Percentiles rank a stretch among this genome's conserved stretches.
phyloP scores from a whole-genome alignment of 352 stramenopile species.

The Elongisporangium prolatum region DNA sequence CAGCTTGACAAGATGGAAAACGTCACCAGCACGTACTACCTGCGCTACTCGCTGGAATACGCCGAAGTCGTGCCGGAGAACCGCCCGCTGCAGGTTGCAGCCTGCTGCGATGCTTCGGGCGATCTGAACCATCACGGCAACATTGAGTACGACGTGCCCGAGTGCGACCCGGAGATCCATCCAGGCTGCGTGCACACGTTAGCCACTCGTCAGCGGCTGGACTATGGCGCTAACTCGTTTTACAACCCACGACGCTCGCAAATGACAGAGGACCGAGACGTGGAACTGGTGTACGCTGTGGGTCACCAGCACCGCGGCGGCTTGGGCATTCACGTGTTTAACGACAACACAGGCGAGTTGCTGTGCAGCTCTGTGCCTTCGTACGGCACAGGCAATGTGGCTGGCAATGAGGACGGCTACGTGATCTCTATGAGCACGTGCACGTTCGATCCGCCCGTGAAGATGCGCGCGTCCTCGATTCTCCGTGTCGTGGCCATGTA shows the following conservation, averaged over 20 bases:
- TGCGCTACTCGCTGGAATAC: conserved; percentile 81
- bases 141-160: conserved; percentile 74
- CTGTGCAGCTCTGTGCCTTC: conserved; percentile 60
- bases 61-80: conserved; percentile 46
- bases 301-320: conserved; percentile 74
- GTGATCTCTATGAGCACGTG: conserved; percentile 70
- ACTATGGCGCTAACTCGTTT: conserved; percentile 25
- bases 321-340: conserved; percentile 68
- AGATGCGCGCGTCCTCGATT: conserved; percentile 64
- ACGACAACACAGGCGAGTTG: conserved; percentile 60
- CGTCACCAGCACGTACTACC: conserved; percentile 44
- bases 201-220: conserved; percentile 56
- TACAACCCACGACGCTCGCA: conserved; percentile 18
- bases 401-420: conserved; percentile 71
- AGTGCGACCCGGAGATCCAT: conserved; percentile 56
- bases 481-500: conserved; percentile 73
- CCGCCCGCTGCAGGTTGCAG: conserved; percentile 56
- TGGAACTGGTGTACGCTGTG: conserved; percentile 76
- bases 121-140: conserved; percentile 58
- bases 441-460: conserved; percentile 64
- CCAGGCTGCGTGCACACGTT: conserved; percentile 77
- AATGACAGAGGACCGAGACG: conserved; percentile 32
- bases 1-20: conserved; percentile 26
- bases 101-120: conserved; percentile 68
- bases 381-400: conserved; percentile 52